Base-by-base conservation (phyloP, 164 flowering plant genomes). In the Magnolia kwangsiensis region DNA sequence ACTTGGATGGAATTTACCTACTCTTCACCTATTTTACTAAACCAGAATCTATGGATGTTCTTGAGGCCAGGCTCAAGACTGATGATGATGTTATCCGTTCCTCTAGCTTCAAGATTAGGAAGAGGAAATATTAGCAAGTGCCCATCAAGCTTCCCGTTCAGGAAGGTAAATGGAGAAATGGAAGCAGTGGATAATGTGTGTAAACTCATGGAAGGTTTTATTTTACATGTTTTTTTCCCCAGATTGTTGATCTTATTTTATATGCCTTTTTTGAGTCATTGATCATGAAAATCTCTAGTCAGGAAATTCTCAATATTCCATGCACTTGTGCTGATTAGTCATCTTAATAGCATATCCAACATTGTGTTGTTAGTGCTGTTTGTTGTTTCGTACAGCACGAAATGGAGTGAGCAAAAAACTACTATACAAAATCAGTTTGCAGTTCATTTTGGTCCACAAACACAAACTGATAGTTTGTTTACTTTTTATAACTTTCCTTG, bases 1-100 rank as follows among this genome's bases (percentile, higher is more conserved):
- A 93, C 84, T 82, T 89, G 87, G 99, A 96, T 83, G 99, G 97
- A 55, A 93, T 96, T 79, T 93, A 89, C 83, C 96, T 96, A 51
- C 90, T 94, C 21, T 96, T 96, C 84, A 91, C 95, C 73, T 94
- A 92, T 82, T 96, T 92, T 81, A 93, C 99, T 16, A 83, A 79
- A 51, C 82, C 80, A 0, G 86, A 83, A 75, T 89, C 98, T 31
- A 84, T 94, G 18, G 75, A 9, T 2, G 75, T 59, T 80, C 91
- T 96, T 23, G 92, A 87, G 80, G 73, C 63, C 5, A 82, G 88
- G 3, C 79, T 92, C 58, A 80, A 72, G 14, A 55, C 83, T 1
- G 97, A 94, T 77, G 98, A 94, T 76, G 90, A 93, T 79, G 85
- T 90, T 63, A 90, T 94, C 61, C 86, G 98, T 67, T 90, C 92